phyloP scores from a whole-genome alignment of 176 grass and related monocot genomes.

The Chrysopogon serrulatus region DNA sequence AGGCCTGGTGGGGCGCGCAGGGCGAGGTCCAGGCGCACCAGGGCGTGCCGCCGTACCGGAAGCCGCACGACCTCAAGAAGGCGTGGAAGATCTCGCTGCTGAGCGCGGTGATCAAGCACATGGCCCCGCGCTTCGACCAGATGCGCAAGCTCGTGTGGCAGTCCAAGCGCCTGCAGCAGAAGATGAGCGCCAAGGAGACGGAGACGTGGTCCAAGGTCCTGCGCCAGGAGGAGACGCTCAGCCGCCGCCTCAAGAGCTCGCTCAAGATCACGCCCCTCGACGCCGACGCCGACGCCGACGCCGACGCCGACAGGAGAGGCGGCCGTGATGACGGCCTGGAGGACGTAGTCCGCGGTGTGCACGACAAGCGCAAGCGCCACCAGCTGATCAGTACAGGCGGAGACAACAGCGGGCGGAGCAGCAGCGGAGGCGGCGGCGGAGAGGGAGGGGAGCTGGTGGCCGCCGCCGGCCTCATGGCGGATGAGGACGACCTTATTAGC shows the following conservation, averaged over 20 bases:
- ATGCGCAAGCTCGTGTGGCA: constrained; percentile 71
- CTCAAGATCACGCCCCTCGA: constrained; percentile 27
- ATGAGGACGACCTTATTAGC: constrained; percentile 1
- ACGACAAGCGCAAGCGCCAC: constrained; percentile 43
- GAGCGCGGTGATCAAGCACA: constrained; percentile 76
- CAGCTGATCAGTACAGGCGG: constrained; percentile 5
- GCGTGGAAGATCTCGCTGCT: constrained; percentile 72
- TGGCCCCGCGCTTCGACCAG: constrained; percentile 57
- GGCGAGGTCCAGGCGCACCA: constrained; percentile 46
- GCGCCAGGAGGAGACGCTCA: constrained; percentile 48
- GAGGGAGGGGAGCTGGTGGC: background rate
- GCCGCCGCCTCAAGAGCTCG: background rate
- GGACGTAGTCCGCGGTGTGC: background rate
- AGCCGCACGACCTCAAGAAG: constrained; percentile 88
- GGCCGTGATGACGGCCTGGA: background rate
- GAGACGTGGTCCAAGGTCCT: constrained; percentile 61
- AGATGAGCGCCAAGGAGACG: constrained; percentile 62
- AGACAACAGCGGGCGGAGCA: too few relatives aligned
- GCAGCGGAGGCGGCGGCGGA: too few relatives aligned
- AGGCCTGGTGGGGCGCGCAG: constrained; percentile 70
- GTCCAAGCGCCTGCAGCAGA: constrained; percentile 65
- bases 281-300: too few relatives aligned
- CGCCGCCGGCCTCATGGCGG: background rate
- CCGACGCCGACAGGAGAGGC: background rate
- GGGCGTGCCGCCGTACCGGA: constrained; percentile 65